These are phyloP conservation scores for Xylaria multiplex DNA, from an alignment of 2,329 filamentous ascomycete genomes.

Conservation along the genomic window DNA sequence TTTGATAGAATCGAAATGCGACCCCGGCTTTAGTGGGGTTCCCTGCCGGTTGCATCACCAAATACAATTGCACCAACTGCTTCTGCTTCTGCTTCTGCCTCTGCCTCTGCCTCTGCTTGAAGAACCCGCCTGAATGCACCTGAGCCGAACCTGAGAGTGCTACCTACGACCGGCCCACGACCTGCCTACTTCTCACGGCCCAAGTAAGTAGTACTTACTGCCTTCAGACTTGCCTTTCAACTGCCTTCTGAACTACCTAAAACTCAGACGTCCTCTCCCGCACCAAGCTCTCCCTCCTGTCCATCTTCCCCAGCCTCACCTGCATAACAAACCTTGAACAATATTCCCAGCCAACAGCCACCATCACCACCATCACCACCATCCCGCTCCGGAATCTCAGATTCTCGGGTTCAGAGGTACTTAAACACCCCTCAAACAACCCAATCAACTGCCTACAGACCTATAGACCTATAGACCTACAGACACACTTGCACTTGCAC, in stretches of 20 bases:
- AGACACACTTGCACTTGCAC: no score
- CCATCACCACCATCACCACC: background rate
- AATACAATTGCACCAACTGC: constrained; percentile 1
- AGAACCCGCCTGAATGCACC: no score
- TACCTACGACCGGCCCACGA: no score
- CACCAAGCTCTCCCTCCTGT: background rate
- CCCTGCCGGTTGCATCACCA: constrained; percentile 39
- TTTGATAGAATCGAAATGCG: constrained; percentile 38
- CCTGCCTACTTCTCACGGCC: no score
- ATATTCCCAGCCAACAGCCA: constrained; percentile 2
- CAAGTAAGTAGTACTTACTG: no score
- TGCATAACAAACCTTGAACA: constrained; percentile 9
- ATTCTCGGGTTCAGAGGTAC: background rate
- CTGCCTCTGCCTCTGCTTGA: no score
- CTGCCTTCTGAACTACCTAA: background rate
- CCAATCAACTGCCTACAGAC: background rate
- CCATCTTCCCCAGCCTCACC: constrained; percentile 34
- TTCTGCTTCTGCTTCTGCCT: no score
- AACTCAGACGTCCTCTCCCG: constrained; percentile 1
- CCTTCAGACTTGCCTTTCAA: no score
- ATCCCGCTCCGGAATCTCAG: background rate
- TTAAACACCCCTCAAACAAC: background rate
- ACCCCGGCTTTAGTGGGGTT: constrained; percentile 38
- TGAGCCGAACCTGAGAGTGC: no score
- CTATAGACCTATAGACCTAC: no score